Evolutionary conservation across 805 yeast species (phyloP), one percentile per base, ranked within the genome.

Genomic region (Wickerhamomyces rabaulensis): DNA sequence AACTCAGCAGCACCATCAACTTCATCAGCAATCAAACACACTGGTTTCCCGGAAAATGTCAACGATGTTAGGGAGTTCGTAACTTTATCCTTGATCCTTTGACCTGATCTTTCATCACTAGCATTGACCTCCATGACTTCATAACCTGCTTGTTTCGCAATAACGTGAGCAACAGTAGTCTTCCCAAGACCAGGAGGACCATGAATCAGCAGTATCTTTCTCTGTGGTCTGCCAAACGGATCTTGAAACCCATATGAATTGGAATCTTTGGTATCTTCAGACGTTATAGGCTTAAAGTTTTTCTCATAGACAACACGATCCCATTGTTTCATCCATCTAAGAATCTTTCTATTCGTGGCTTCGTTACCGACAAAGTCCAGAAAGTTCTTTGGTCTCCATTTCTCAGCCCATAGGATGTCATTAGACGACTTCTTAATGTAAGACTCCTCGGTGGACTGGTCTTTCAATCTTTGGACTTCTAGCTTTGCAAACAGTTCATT

Each of bases 161-260:
- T 75, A 1, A 89, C 78, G 58, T 91, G 97, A 0, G 92, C 92
- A 8, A 91, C 84, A 4, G 88, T 83, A 6, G 95, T 86, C 56
- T 86, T 86, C 21, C 95, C 95, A 42, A 84, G 83, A 31, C 95
- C 95, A 0, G 95, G 95, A 6, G 95, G 94, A 0, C 99, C 99
- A 61, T 84, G 89, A 10, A 94, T 75, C 37, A 94, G 67, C 19
- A 94, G 61, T 0, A 94, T 73, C 52, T 79, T 84, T 44, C 75
- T 74, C 15, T 63, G 67, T 0, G 91, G 91, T 46, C 91, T 68
- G 25, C 75, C 71, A 37, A 75, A 70, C 0, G 79, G 77, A 58
- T 83, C 89, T 1, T 47, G 39, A 6, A 51, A 52, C 13, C 45
- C 41, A 22, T 21, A 51, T 1, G 41, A 22, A 19, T 41, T 42